Percentiles rank a stretch among this genome's conserved stretches.
These are phyloP conservation scores for Rugonectria rugulosa DNA, from an alignment of 2,329 filamentous ascomycete genomes.

Conservation along the genomic window DNA sequence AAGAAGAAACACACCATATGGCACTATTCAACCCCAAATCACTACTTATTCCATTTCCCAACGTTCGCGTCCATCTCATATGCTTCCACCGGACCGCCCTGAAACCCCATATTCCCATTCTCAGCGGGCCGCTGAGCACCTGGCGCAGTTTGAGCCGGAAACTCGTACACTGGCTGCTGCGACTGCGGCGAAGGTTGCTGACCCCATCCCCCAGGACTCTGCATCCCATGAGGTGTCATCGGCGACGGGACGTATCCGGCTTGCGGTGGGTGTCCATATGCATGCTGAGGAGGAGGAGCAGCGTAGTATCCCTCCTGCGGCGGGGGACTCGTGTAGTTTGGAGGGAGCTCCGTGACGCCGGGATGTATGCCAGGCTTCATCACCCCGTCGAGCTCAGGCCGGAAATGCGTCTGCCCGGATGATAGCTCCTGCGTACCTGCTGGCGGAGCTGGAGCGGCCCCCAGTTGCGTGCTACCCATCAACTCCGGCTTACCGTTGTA, in stretches of 20 bases:
- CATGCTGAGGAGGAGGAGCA: constrained; percentile 18
- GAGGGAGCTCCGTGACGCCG: constrained; percentile 31
- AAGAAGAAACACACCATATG: constrained; percentile 10
- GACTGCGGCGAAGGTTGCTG: constrained; percentile 24
- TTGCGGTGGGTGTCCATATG: constrained; percentile 27
- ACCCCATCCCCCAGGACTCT: constrained; percentile 28
- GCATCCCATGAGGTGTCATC: constrained; percentile 32
- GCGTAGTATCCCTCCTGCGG: constrained; percentile 25
- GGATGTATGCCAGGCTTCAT: constrained; percentile 19
- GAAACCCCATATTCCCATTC: constrained; percentile 39
- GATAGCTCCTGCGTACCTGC: constrained; percentile 29
- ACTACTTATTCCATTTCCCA: constrained; percentile 13
- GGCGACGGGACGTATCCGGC: constrained; percentile 20
- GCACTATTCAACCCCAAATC: not conserved
- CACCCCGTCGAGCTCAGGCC: constrained; percentile 33
- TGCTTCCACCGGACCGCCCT: constrained; percentile 46
- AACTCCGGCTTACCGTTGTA: constrained; percentile 46
- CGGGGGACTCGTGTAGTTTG: constrained; percentile 31
- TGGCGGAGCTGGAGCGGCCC: constrained; percentile 7
- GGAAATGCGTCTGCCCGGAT: constrained; percentile 37
- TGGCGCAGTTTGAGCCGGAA: constrained; percentile 17
- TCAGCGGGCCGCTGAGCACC: constrained; percentile 21
- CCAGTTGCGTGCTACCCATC: constrained; percentile 26
- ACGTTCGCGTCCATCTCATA: constrained; percentile 43
- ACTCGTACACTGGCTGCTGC: constrained; percentile 28